Conservation (phyloP, 139 green algal species). For the Tetradesmus obliquus region DNA sequence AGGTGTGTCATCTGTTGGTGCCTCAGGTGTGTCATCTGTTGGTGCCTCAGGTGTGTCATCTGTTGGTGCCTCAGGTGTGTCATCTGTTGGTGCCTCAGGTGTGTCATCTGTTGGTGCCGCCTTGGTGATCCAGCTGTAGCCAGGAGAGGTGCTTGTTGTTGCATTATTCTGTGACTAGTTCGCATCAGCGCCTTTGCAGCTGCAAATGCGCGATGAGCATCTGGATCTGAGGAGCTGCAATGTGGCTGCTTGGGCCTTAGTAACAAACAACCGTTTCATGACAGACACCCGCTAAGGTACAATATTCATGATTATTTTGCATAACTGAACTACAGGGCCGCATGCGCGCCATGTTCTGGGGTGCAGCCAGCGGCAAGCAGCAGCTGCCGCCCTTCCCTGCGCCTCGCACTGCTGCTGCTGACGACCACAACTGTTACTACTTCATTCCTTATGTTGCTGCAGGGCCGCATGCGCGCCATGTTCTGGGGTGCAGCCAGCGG, state of each 20-base stretch:
- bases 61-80: too few relatives aligned
- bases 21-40: too few relatives aligned
- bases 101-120: too few relatives aligned
- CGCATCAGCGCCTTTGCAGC: not conserved
- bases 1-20: too few relatives aligned
- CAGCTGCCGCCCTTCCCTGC: constrained; percentile 78
- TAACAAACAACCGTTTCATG: too few relatives aligned
- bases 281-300: too few relatives aligned
- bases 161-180: not conserved
- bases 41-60: too few relatives aligned
- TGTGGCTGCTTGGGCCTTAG: too few relatives aligned
- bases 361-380: constrained; percentile 58
- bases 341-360: constrained; percentile 67
- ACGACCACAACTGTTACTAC: not conserved
- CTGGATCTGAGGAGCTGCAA: too few relatives aligned
- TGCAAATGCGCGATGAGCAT: not conserved
- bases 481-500: constrained; percentile 67
- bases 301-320: too few relatives aligned
- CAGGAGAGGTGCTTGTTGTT: too few relatives aligned
- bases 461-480: constrained; percentile 61
- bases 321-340: constrained; percentile 40
- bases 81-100: constrained; percentile 54
- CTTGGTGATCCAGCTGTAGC: too few relatives aligned
- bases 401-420: not conserved
- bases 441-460: not conserved